Evolutionary conservation across 2,329 filamentous ascomycete species (phyloP).

Genomic region (Fusarium tanahbumbuense): DNA sequence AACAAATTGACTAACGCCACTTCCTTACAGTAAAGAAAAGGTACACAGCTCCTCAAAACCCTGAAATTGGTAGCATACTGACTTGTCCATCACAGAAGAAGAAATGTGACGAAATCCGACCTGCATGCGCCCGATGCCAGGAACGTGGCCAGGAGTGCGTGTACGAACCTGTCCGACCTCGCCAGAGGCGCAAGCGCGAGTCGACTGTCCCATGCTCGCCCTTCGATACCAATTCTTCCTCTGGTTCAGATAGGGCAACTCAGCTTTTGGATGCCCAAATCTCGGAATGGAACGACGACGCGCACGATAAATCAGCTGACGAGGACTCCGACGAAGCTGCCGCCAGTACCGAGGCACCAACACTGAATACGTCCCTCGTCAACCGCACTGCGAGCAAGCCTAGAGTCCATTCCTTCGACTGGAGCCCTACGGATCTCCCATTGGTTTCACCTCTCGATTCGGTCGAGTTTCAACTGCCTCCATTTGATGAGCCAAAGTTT

Average conservation of each 20-base stretch:
- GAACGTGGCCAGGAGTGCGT: conserved; percentile 62
- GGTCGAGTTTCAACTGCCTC: conserved; percentile 49
- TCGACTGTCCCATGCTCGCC: conserved; percentile 33
- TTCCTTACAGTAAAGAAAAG: conserved; percentile 62
- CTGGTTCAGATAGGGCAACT: conserved; percentile 36
- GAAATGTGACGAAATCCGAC: conserved; percentile 66
- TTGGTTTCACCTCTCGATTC: conserved; percentile 50
- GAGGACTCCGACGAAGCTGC: conserved; percentile 33
- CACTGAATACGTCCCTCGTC: conserved; percentile 18
- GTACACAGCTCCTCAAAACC: conserved; percentile 35
- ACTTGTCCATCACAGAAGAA: conserved; percentile 60
- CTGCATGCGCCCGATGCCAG: conserved; percentile 62
- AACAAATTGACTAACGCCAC: conserved; percentile 28
- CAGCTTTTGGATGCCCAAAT: conserved; percentile 20
- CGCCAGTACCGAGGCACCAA: conserved; percentile 10
- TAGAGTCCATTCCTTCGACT: conserved; percentile 28
- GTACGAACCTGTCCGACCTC: conserved; percentile 61
- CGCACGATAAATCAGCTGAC: conserved; percentile 30
- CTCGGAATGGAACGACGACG: conserved; percentile 28
- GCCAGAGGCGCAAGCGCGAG: conserved; percentile 53
- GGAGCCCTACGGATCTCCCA: conserved; percentile 40
- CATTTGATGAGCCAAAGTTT: conserved; percentile 36
- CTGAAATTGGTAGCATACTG: conserved; percentile 2
- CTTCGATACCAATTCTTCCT: conserved; percentile 36
- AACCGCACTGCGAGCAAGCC: conserved; percentile 27